phyloP scores from a whole-genome alignment of 2,329 filamentous ascomycete genomes.

The Xylogone sp. region DNA sequence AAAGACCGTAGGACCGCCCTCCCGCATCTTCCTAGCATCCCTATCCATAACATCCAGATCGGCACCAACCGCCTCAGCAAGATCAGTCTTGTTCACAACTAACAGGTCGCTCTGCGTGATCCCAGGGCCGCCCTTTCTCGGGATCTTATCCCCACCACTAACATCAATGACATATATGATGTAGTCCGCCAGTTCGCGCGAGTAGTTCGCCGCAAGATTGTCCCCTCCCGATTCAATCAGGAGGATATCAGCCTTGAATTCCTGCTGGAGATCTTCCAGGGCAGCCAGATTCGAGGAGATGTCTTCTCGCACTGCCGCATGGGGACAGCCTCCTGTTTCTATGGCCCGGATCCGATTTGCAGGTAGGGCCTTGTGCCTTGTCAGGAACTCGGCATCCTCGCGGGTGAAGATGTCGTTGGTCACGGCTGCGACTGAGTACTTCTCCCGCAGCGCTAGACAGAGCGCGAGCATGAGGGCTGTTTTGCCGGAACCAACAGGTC shows the following conservation, averaged over 20 bases:
- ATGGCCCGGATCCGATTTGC: conserved; percentile 86
- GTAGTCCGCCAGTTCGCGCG: conserved; percentile 88
- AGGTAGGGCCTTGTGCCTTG: conserved; percentile 77
- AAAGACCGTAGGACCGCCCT: conserved; percentile 93
- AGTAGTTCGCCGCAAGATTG: conserved; percentile 96
- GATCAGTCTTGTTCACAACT: conserved; percentile 95
- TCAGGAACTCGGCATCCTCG: conserved; percentile 97
- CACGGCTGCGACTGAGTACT: conserved; percentile 86
- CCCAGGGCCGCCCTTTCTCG: conserved; percentile 89
- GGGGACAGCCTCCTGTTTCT: conserved; percentile 94
- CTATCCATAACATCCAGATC: conserved; percentile 92
- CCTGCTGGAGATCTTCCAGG: conserved; percentile 79
- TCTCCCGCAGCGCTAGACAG: conserved; percentile 75
- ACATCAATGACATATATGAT: conserved; percentile 99
- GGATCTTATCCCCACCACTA: conserved; percentile 92
- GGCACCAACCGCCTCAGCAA: conserved; percentile 85
- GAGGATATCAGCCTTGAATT: conserved; percentile 77
- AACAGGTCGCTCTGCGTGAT: conserved; percentile 95
- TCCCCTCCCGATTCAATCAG: conserved; percentile 96
- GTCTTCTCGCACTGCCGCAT: conserved; percentile 96
- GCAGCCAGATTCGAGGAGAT: conserved; percentile 92
- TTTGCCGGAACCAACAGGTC: conserved; percentile 94
- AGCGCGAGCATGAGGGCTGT: conserved; percentile 95
- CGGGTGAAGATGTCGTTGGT: conserved; percentile 99
- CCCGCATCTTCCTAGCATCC: conserved; percentile 89